Base-by-base conservation (phyloP, 2,329 filamentous ascomycete species). In the Aspergillus latus region DNA sequence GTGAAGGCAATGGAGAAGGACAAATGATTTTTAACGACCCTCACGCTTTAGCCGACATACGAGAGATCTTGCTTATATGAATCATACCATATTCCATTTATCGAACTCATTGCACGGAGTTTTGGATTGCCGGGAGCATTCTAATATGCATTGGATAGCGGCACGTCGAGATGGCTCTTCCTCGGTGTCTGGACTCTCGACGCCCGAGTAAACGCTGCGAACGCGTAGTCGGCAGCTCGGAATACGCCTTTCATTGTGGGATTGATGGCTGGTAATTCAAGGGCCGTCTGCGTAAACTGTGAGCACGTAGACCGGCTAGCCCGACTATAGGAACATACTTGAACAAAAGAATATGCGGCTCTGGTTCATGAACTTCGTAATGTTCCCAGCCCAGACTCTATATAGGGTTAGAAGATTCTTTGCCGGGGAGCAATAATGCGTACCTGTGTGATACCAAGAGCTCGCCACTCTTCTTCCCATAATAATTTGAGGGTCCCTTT, bases 371-470 rank as follows among this genome's bases (percentile, higher is more conserved):
- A 53, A 99, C 94, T 76, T 99, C 94, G 73, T 99, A 99, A 76
- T 99, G 94, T 74, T 97, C 93, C 94, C 94, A 99, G 56, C 94
- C 94, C 68, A 99, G 81, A 80, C 93, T 97, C 92, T 97, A 72
- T 49, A 16, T 9, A 54, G 42, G 37, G 44, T 57, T 61, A 59
- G 54, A 40, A 26, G 34, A 21, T 26, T 11, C n/a, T 36, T 11
- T 47, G 32, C 26, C 15, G 26, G 10, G 36, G n/a, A 9, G 11
- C 11, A 37, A 37, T 5, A 37, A 5, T 13, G 34, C 34, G 5
- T 78, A 96, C 92, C 87, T 96, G 93, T 64, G 94, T 99, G 72
- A 99, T 99, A 49, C 94, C 94, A 70, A 99, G 83, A 36, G 89
- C 92, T 76, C 94, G 87, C 94, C 94, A 99, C 78, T 99, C 94